phyloP scores from a whole-genome alignment of 192 early-diverging fungal genomes.

The Piromyces sp. region DNA sequence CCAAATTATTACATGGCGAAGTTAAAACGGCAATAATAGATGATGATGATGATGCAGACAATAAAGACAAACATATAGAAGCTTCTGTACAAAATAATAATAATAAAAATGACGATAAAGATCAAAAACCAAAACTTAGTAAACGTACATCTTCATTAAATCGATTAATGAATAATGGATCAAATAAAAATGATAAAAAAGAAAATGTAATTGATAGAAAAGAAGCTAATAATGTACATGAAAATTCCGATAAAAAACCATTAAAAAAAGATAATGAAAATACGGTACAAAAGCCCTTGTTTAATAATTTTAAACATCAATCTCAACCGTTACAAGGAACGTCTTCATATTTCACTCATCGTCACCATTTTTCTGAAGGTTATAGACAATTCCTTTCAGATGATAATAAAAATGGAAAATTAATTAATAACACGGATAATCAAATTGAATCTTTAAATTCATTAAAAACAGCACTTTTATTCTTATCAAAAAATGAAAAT shows the following conservation, averaged over 20 bases:
- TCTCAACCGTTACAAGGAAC: not conserved
- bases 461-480: not conserved
- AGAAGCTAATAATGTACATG: no score
- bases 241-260: no score
- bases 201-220: no score
- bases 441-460: not conserved
- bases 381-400: not conserved
- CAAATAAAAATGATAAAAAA: no score
- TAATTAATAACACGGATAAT: not conserved
- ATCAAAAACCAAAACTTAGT: not conserved
- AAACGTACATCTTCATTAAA: not conserved
- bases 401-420: not conserved
- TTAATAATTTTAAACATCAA: not conserved
- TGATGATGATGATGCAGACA: not conserved
- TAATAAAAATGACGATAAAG: not conserved
- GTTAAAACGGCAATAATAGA: not conserved
- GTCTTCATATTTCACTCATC: not conserved
- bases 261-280: not conserved
- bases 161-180: no score
- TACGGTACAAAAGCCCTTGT: not conserved
- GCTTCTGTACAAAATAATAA: not conserved
- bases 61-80: not conserved
- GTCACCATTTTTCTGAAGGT: not conserved
- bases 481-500: not conserved
- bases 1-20: not conserved